These are phyloP conservation scores for Cordyceps fumosorosea DNA, from an alignment of 2,329 filamentous ascomycete genomes.

Conservation along the genomic window DNA sequence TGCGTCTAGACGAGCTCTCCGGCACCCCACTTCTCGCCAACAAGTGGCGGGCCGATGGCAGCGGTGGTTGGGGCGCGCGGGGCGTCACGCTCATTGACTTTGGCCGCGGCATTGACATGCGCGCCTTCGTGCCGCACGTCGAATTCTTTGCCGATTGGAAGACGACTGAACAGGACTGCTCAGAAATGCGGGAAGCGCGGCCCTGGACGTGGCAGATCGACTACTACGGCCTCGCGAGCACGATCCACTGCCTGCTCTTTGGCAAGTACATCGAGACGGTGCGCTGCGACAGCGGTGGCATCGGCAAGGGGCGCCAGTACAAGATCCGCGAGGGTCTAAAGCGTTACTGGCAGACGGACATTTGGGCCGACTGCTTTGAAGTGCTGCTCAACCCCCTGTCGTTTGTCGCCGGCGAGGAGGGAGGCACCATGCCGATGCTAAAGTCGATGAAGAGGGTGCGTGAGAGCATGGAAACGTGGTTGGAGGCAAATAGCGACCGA, in stretches of 20 bases:
- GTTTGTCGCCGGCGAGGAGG: conserved; percentile 59
- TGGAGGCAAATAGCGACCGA: conserved; percentile 75
- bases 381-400: conserved; percentile 75
- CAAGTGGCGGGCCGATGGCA: conserved; percentile 67
- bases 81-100: conserved; percentile 91
- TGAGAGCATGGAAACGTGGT: conserved; percentile 76
- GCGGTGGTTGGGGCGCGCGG: conserved; percentile 70
- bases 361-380: conserved; percentile 81
- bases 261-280: conserved; percentile 89
- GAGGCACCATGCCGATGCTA: conserved; percentile 63
- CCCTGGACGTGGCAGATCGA: conserved; percentile 98
- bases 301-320: conserved; percentile 64
- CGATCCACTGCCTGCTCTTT: conserved; percentile 83
- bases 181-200: conserved; percentile 87
- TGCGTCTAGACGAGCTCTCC: conserved; percentile 60
- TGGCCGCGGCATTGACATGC: conserved; percentile 90
- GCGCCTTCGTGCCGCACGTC: conserved; percentile 66
- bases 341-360: conserved; percentile 91
- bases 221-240: conserved; percentile 86
- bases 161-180: conserved; percentile 78
- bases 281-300: conserved; percentile 45
- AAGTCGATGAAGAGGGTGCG: conserved; percentile 62
- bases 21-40: conserved; percentile 43
- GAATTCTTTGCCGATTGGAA: conserved; percentile 94
- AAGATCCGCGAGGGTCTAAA: conserved; percentile 78